A percentile compares a stretch with the other conserved stretches of the same genome.
phyloP scores from a whole-genome alignment of 768 basidiomycete species.

The Boletus sp. region DNA sequence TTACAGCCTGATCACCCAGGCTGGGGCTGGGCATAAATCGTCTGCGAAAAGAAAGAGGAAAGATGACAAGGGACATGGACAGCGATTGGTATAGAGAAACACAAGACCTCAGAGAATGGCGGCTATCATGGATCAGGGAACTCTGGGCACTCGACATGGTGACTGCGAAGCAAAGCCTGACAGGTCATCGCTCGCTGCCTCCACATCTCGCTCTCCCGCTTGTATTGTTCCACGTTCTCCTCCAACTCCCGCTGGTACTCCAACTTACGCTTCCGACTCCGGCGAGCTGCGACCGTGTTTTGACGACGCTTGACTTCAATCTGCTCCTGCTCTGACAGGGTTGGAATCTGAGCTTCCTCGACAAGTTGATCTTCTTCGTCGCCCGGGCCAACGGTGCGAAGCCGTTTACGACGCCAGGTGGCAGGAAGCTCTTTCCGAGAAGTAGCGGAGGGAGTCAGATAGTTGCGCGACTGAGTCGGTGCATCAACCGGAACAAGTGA shows the following conservation, averaged over 20 bases:
- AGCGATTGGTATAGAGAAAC: slow-evolving; percentile 6
- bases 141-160: slow-evolving; percentile 56
- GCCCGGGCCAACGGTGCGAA: slow-evolving; percentile 44
- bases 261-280: slow-evolving; percentile 71
- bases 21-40: not conserved
- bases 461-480: slow-evolving; percentile 77
- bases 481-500: slow-evolving; percentile 68
- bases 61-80: not conserved
- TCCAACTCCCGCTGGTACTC: slow-evolving; percentile 67
- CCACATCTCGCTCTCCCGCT: slow-evolving; percentile 61
- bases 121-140: slow-evolving; percentile 33
- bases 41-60: slow-evolving; percentile 11
- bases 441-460: slow-evolving; percentile 66
- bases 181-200: slow-evolving; percentile 47
- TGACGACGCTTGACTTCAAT: slow-evolving; percentile 76
- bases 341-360: slow-evolving; percentile 31
- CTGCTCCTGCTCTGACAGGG: slow-evolving; percentile 57
- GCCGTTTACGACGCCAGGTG: slow-evolving; percentile 64
- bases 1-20: slow-evolving; percentile 15
- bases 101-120: not conserved
- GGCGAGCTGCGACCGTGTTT: slow-evolving; percentile 84
- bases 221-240: slow-evolving; percentile 48
- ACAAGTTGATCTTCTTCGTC: slow-evolving; percentile 44
- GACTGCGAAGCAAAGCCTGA: slow-evolving; percentile 52
- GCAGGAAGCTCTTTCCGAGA: slow-evolving; percentile 78